Base-by-base conservation (phyloP, 306 rosid genomes). In the Calophaca sinica region DNA sequence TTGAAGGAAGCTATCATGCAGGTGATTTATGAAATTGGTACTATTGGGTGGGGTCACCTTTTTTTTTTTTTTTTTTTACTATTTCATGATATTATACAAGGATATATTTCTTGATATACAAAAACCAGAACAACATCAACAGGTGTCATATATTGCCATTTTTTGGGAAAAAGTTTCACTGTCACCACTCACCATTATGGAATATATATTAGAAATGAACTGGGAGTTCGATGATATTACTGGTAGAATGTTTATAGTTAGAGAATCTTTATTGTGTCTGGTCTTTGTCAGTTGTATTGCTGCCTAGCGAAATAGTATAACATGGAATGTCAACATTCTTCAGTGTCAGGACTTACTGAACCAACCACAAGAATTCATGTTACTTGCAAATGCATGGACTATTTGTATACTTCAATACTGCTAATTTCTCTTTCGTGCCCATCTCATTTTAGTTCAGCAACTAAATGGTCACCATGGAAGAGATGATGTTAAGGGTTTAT, bases 1-100 rank as follows among this genome's bases (percentile, higher is more conserved):
- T 84, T 96, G 85, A 96, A 90, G 93, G 99, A 92, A 92, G 96
- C 89, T 76, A 89, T 96, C 55, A 77, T 90, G 90, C 97, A 88
- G 98, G 99, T 86, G 60, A 84, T 72, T 69, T 31, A 29, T 71
- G 50, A 60, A 42, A n/a, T 46, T 36, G 65, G 28, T 62, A 46
- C 72, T 73, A 54, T 46, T 65, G 80, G 68, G 61, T 32, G 14
- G 41, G 6, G 44, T 49, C 61, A 12, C 12, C 2, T 6, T 20
- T 48, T 67, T 31, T 53, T 78, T 12, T 6, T 20, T 48, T 67
- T 31, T 53, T 78, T 12, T 75, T 73, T 46, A 57, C 29, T 76
- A 26, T 57, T 62, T 77, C 36, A 58, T 28, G 52, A 70, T 54
- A 77, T 65, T 61, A 54, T 74, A 44, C 44, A 42, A 10, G 73